Evolutionary conservation across 495 filamentous ascomycete genomes (phyloP).

Genomic region (Xylaria bambusicola): DNA sequence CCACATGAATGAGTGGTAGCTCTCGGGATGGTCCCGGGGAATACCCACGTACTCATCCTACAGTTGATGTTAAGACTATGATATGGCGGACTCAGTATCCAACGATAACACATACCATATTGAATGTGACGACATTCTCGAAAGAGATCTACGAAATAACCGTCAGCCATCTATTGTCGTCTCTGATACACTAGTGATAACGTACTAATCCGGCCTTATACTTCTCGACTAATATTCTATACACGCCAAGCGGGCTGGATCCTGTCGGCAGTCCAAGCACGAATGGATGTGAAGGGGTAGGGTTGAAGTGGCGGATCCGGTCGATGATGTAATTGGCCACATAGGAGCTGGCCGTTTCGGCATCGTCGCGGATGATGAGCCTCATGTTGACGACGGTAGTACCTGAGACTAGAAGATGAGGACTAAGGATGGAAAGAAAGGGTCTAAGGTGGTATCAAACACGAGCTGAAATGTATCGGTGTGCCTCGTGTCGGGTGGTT

Average conservation of each 20-base stretch:
- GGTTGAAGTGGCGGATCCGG: slow-evolving; percentile 72
- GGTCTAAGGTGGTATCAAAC: slow-evolving; percentile 17
- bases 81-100: background rate
- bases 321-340: slow-evolving; percentile 82
- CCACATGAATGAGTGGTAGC: slow-evolving; percentile 91
- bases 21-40: slow-evolving; percentile 77
- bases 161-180: background rate
- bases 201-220: slow-evolving; percentile 68
- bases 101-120: slow-evolving; percentile 65
- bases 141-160: slow-evolving; percentile 62
- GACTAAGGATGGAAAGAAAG: slow-evolving; percentile 20
- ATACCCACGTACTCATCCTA: slow-evolving; percentile 88
- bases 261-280: slow-evolving; percentile 84
- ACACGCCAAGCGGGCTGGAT: slow-evolving; percentile 75
- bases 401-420: slow-evolving; percentile 15
- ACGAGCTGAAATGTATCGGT: slow-evolving; percentile 5
- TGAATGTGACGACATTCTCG: slow-evolving; percentile 86
- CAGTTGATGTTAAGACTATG: slow-evolving; percentile 13
- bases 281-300: slow-evolving; percentile 70
- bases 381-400: slow-evolving; percentile 59
- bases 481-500: slow-evolving; percentile 14
- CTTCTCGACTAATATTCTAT: slow-evolving; percentile 71
- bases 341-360: slow-evolving; percentile 65
- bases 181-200: background rate
- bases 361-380: slow-evolving; percentile 78